Evolutionary conservation across 495 filamentous ascomycete species (phyloP).

Genomic region (Chaetomium cochliodes): DNA sequence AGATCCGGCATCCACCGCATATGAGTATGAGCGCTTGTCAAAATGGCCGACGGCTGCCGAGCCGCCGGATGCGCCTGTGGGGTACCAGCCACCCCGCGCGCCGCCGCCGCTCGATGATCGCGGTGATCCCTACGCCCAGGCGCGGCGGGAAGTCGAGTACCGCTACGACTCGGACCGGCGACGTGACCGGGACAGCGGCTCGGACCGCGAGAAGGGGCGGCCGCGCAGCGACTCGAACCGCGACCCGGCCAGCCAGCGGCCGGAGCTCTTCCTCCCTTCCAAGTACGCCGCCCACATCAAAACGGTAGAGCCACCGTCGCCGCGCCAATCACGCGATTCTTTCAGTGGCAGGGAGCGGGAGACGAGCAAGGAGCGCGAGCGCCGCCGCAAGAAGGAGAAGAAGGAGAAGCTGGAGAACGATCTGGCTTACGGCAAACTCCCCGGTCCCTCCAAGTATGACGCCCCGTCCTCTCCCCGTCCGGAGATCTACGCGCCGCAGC

Average conservation of each 20-base stretch:
- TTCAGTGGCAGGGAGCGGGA: conserved; percentile 36
- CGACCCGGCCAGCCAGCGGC: conserved; percentile 18
- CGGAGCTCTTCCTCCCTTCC: conserved; percentile 25
- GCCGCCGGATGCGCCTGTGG: conserved; percentile 31
- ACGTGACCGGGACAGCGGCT: conserved; percentile 29
- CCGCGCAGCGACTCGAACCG: conserved; percentile 23
- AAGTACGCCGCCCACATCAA: conserved; percentile 31
- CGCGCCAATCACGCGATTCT: conserved; percentile 35
- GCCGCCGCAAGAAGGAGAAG: conserved; percentile 39
- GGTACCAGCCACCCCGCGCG: conserved; percentile 26
- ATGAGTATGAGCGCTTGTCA: conserved; percentile 37
- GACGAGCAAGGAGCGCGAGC: conserved; percentile 34
- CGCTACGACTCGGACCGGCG: conserved; percentile 33
- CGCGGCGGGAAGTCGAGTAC: conserved; percentile 30
- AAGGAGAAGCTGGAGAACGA: conserved; percentile 46
- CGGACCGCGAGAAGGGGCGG: conserved; percentile 20
- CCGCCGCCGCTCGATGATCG: conserved; percentile 15
- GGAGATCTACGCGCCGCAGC: conserved; percentile 31
- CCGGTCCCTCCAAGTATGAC: conserved; percentile 32
- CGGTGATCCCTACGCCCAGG: conserved; percentile 23
- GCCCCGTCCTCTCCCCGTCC: conserved; percentile 33
- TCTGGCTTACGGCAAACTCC: conserved; percentile 47
- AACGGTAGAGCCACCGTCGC: conserved; percentile 25
- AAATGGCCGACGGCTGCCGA: conserved; percentile 37
- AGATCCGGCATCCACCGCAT: conserved; percentile 32